phyloP scores from a whole-genome alignment of 176 grass and related monocot genomes.

The Oryza australiensis region DNA sequence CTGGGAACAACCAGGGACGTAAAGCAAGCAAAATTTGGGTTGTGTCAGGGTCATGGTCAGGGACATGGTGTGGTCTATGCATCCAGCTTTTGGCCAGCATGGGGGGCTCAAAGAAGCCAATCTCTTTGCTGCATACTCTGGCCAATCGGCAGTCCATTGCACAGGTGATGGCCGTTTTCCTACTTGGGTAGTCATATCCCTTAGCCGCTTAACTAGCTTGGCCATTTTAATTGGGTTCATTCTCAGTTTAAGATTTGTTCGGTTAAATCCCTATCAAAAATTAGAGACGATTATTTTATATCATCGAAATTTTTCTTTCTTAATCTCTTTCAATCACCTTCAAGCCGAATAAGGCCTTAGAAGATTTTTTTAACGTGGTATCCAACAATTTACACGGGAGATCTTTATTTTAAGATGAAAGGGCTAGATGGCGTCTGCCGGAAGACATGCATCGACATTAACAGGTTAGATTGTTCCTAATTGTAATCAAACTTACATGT shows the following conservation, averaged over 20 bases:
- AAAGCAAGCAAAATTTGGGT: constrained; percentile 24
- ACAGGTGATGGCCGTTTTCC: neutral
- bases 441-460: too few relatives aligned
- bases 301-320: too few relatives aligned
- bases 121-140: neutral
- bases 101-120: neutral
- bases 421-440: too few relatives aligned
- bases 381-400: too few relatives aligned
- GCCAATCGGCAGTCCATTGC: constrained; percentile 2
- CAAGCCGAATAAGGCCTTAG: too few relatives aligned
- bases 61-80: constrained; percentile 44
- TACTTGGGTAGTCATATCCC: neutral
- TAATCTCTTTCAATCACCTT: too few relatives aligned
- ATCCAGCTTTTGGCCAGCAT: constrained; percentile 40
- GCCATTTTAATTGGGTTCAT: neutral
- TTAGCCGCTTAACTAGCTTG: neutral
- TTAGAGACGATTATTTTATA: too few relatives aligned
- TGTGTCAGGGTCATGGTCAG: constrained; percentile 1
- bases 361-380: too few relatives aligned
- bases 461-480: too few relatives aligned
- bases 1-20: constrained; percentile 6
- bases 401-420: too few relatives aligned
- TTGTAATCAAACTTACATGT: too few relatives aligned
- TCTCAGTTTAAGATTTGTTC: neutral
- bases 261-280: too few relatives aligned